These are phyloP conservation scores for Tricholoma furcatifolium DNA, from an alignment of 768 basidiomycete genomes.

Conservation along the genomic window DNA sequence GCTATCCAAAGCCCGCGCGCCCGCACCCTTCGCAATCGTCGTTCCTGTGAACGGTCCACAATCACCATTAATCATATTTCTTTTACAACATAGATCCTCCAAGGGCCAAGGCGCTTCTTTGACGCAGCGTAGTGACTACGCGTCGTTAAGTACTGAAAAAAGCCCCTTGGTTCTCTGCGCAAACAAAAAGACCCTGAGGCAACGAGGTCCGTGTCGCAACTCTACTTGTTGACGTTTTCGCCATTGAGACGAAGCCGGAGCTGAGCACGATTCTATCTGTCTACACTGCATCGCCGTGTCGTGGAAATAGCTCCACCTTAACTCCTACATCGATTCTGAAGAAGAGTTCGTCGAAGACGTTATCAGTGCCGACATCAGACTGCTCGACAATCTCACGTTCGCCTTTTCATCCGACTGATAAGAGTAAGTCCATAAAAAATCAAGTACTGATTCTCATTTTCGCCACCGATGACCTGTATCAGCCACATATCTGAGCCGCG, in stretches of 20 bases:
- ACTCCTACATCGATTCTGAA: not conserved
- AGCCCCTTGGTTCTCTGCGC: not conserved
- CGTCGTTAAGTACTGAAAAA: not conserved
- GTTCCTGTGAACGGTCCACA: not conserved
- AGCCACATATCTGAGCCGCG: too few relatives aligned
- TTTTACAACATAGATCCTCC: not conserved
- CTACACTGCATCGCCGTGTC: not conserved
- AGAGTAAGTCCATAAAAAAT: not conserved
- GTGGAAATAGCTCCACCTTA: constrained; percentile 1
- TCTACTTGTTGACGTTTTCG: not conserved
- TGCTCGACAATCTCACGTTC: not conserved
- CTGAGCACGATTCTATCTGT: not conserved
- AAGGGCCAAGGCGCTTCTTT: not conserved
- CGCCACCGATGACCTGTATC: not conserved
- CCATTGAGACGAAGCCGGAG: not conserved
- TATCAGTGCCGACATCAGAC: too few relatives aligned
- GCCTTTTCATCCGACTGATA: not conserved
- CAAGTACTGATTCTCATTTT: not conserved
- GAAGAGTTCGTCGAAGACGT: not conserved
- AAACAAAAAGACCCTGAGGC: not conserved
- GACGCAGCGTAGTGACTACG: not conserved
- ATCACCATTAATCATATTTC: not conserved
- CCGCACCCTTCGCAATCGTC: not conserved
- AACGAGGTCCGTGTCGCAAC: constrained; percentile 4
- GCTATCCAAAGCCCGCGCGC: not conserved